phyloP scores from a whole-genome alignment of 768 basidiomycete genomes.

The Lepiota venenata region DNA sequence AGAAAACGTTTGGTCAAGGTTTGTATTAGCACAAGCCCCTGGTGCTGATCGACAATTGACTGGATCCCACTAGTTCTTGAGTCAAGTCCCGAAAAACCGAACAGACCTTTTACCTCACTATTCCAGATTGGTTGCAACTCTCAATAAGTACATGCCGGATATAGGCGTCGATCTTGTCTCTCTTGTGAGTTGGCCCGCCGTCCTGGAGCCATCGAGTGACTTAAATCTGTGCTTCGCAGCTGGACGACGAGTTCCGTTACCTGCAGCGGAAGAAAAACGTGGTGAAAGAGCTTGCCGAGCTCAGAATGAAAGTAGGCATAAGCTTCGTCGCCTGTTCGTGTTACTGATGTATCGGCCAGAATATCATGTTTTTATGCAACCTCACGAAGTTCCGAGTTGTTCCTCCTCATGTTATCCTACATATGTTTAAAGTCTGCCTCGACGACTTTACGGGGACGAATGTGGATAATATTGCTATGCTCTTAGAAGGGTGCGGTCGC shows the following conservation, averaged over 20 bases:
- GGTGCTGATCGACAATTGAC: background rate
- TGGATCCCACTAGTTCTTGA: conserved; percentile 56
- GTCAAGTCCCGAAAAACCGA: conserved; percentile 81
- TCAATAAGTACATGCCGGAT: conserved; percentile 93
- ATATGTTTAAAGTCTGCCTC: conserved; percentile 95
- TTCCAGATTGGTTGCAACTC: conserved; percentile 81
- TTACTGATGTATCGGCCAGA: conserved; percentile 43
- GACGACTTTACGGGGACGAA: conserved; percentile 94
- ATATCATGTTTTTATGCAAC: conserved; percentile 83
- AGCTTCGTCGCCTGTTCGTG: background rate
- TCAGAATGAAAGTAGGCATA: conserved; percentile 69
- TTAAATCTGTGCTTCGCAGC: conserved; percentile 37
- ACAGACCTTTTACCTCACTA: conserved; percentile 93
- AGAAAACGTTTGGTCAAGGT: conserved; percentile 90
- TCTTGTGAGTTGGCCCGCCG: conserved; percentile 48
- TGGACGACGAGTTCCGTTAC: conserved; percentile 97
- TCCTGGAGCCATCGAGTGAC: background rate
- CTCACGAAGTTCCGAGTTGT: conserved; percentile 96
- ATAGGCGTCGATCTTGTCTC: conserved; percentile 80
- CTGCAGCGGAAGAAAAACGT: conserved; percentile 92
- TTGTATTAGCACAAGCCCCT: background rate
- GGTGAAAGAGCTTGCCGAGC: conserved; percentile 84
- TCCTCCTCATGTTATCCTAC: conserved; percentile 86
- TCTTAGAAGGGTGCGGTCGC: conserved; percentile 92
- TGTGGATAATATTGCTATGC: conserved; percentile 87